These are phyloP conservation scores for Crassisporium funariophilum DNA, from an alignment of 768 basidiomycete species.

Conservation along the genomic window DNA sequence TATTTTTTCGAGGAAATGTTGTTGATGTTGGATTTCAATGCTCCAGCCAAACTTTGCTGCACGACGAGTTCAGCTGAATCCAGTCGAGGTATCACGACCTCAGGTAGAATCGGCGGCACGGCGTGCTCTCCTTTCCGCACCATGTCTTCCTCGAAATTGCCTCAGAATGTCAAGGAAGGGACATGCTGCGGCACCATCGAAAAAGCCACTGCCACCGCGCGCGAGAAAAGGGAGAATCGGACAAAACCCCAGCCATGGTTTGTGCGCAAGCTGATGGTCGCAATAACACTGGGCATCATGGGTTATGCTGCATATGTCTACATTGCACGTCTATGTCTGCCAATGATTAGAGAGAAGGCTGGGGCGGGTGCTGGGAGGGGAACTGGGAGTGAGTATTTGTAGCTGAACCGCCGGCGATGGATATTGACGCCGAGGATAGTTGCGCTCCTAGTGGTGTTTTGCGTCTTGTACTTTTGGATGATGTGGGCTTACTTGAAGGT, in stretches of 20 bases:
- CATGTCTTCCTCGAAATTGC: no score
- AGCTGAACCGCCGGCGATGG: background rate
- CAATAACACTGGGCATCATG: conserved; percentile 58
- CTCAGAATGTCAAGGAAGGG: no score
- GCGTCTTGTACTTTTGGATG: conserved; percentile 66
- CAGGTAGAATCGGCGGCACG: no score
- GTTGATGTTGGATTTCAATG: no score
- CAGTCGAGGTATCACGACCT: no score
- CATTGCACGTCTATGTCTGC: conserved; percentile 67
- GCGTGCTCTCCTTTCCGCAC: no score
- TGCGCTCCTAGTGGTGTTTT: conserved; percentile 64
- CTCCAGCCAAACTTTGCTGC: no score
- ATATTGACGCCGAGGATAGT: conserved; percentile 45
- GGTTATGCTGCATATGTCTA: conserved; percentile 80
- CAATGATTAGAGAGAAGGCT: conserved; percentile 57
- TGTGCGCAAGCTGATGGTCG: conserved; percentile 67
- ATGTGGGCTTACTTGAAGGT: conserved; percentile 82
- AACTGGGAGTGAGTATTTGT: conserved; percentile 64
- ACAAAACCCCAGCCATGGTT: conserved; percentile 72
- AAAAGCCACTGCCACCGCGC: conserved; percentile 41
- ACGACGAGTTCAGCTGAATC: no score
- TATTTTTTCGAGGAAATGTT: no score
- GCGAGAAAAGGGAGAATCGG: conserved; percentile 42
- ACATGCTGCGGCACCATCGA: conserved; percentile 57
- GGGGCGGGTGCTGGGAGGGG: conserved; percentile 48